phyloP scores from a whole-genome alignment of 495 filamentous ascomycete species.

The Glarea lozoyensis region DNA sequence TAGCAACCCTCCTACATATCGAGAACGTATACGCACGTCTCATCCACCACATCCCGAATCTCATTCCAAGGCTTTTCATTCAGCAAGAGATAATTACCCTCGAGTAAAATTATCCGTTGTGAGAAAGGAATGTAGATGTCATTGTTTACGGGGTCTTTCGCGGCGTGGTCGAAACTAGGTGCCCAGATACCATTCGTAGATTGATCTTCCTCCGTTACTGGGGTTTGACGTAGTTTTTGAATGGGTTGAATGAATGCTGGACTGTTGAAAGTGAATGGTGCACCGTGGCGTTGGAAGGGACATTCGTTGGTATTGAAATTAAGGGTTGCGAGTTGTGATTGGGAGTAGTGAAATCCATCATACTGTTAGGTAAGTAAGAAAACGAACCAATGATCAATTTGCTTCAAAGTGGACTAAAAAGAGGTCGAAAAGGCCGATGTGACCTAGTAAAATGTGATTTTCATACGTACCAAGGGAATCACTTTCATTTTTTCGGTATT shows the following conservation, averaged over 20 bases:
- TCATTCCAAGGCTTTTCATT: constrained; percentile 18
- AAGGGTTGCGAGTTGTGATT: constrained; percentile 6
- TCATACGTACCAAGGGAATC: constrained; percentile 34
- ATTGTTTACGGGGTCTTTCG: constrained; percentile 32
- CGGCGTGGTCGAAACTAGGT: constrained; percentile 31
- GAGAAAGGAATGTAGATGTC: constrained; percentile 26
- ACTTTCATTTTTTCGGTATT: constrained; percentile 15
- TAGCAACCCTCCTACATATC: too few relatives aligned
- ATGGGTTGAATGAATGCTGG: too few relatives aligned
- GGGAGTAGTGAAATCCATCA: constrained; percentile 22
- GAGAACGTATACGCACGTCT: too few relatives aligned
- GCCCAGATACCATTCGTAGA: too few relatives aligned
- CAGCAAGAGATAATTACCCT: constrained; percentile 27
- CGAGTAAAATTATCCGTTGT: constrained; percentile 28
- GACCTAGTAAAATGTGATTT: constrained; percentile 30
- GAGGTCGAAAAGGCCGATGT: constrained; percentile 28
- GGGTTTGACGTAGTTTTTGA: too few relatives aligned
- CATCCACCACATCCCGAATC: constrained; percentile 13
- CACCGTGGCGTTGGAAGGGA: too few relatives aligned
- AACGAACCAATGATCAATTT: constrained; percentile 36
- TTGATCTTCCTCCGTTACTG: too few relatives aligned
- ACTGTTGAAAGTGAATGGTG: too few relatives aligned
- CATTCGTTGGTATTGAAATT: too few relatives aligned
- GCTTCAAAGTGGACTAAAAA: constrained; percentile 29
- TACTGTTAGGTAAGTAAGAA: constrained; percentile 25